Evolutionary conservation across 225 moss, liverwort and hornwort species (phyloP).

Genomic region (Marchantia paleacea): DNA sequence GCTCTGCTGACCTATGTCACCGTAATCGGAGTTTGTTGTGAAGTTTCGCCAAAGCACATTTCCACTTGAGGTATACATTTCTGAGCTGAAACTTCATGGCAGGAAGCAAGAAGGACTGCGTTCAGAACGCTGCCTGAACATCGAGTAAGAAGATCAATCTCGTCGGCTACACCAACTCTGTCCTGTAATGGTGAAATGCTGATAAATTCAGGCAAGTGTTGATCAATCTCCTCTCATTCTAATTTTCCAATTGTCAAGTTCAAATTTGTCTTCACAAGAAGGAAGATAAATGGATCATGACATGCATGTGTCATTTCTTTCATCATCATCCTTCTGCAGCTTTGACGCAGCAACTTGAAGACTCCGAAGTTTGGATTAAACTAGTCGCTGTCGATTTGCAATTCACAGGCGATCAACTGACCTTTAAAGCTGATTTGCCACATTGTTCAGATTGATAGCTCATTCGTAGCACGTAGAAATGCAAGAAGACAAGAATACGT

Average conservation of each 20-base stretch:
- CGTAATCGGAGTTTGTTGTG: neutral
- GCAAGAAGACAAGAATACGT: neutral
- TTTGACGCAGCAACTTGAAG: neutral
- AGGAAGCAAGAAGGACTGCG: slow-evolving; percentile 37
- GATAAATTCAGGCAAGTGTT: neutral
- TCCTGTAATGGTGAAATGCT: slow-evolving; percentile 20
- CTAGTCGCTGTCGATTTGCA: too few species aligned
- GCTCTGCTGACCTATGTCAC: slow-evolving; percentile 12
- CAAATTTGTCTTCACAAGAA: neutral
- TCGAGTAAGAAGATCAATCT: slow-evolving; percentile 10
- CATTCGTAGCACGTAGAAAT: neutral
- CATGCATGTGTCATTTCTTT: neutral
- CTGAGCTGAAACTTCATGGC: neutral
- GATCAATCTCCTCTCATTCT: neutral
- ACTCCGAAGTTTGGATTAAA: too few species aligned
- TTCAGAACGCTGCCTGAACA: slow-evolving; percentile 27
- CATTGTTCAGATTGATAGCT: too few species aligned
- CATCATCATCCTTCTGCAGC: neutral
- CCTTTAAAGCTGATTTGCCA: too few species aligned
- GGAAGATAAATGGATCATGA: neutral
- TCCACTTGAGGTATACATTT: neutral
- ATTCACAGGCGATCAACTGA: too few species aligned
- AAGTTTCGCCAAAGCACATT: neutral
- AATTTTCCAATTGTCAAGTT: neutral
- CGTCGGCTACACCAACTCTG: slow-evolving; percentile 3